Conservation (phyloP, 345 rosid species). For the Lepidium didymum region DNA sequence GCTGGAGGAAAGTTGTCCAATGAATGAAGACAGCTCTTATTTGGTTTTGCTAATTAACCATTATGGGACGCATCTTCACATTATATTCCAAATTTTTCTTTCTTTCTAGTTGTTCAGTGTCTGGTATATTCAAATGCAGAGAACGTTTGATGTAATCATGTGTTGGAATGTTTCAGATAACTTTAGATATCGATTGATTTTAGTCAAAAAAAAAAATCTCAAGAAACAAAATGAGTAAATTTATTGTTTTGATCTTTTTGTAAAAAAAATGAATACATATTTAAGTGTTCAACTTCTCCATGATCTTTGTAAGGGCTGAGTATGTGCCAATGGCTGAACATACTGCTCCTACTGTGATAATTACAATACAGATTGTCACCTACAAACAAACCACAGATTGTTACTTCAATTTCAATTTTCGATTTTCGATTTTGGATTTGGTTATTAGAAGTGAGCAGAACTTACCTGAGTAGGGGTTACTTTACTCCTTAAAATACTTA, state of each 20-base stretch:
- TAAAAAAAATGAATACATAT: neutral
- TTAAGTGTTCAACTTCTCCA: slow-evolving; percentile 43
- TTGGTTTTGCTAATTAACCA: neutral
- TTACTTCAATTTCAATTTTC: neutral
- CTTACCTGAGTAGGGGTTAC: slow-evolving; percentile 53
- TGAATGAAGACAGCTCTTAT: slow-evolving; percentile 15
- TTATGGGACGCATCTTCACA: neutral
- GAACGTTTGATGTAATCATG: neutral
- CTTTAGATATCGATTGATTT: neutral
- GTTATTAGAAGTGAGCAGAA: neutral
- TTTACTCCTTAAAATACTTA: slow-evolving; percentile 66
- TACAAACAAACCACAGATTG: slow-evolving; percentile 3
- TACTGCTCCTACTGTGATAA: slow-evolving; percentile 58
- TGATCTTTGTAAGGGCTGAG: slow-evolving; percentile 61
- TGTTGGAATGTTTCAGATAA: neutral
- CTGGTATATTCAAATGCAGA: neutral
- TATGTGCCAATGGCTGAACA: slow-evolving; percentile 63
- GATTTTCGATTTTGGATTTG: neutral
- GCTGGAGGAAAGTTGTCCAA: slow-evolving; percentile 48
- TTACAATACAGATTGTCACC: slow-evolving; percentile 47
- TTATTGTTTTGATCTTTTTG: neutral
- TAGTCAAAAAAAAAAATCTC: neutral
- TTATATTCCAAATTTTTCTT: neutral
- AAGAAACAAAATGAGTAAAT: neutral
- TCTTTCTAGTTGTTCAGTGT: neutral